Base-by-base conservation (phyloP, 305 asterid species). In the Fraxinus paxiana region DNA sequence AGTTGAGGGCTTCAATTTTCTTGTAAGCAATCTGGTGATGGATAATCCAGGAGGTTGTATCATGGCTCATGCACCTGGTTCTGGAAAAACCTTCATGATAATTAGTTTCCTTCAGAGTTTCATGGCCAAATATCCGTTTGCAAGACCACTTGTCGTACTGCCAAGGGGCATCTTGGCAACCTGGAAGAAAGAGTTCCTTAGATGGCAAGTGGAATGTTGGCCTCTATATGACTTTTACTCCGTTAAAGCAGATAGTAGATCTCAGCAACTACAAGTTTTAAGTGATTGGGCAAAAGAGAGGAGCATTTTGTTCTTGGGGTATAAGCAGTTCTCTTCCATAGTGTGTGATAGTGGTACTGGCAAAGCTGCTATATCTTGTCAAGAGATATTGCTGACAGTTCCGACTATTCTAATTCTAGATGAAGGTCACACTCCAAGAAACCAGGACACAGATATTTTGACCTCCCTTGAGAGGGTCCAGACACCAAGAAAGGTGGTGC, bases 361-460 rank as follows among this genome's bases (percentile, higher is more conserved):
- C 43, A 77, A 79, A 41, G 38, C 83, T 82, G 90, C 98, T 31
- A 77, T 71, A 34, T 86, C 91, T 3, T 96, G 99, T 83, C 98
- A 89, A 79, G 84, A 84, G 73, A 89, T 92, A 83, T 81, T 96
- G 84, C 83, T 96, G 82, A 88, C 86, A 43, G 83, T 89, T 77
- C 98, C 99, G 0, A 76, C 93, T 2, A 94, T 96, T 77, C 91
- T 96, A 56, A 94, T 96, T 69, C 80, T 94, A 77, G 99, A 96
- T 75, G 99, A 96, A 89, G 99, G 99, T 6, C 99, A 96, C 86
- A 94, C 98, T 0, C 98, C 99, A 8, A 83, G 98, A 80, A 96
- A 96, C 85, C 91, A 88, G 80, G 98, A 94, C 59, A 96, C 99
- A 2, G 97, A 94, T 84, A 87, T 96, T 54, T 79, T 96, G 87